These are phyloP conservation scores for Claviceps purpurea DNA, from an alignment of 2,329 filamentous ascomycete species.

Conservation along the genomic window DNA sequence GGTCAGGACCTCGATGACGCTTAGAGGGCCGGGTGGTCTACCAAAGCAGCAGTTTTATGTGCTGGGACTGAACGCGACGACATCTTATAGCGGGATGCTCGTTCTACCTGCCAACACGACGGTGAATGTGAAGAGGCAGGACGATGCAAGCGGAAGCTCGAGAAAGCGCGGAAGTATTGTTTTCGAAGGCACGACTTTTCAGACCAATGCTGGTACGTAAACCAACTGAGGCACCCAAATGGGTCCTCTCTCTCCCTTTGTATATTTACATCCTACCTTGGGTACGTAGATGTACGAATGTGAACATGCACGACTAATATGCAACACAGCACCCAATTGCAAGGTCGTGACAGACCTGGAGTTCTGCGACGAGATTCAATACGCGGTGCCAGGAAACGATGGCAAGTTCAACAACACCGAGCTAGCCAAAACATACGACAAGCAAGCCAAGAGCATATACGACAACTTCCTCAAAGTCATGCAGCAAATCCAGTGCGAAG, in stretches of 20 bases:
- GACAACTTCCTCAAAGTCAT: constrained; percentile 69
- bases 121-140: constrained; percentile 25
- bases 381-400: constrained; percentile 76
- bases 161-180: constrained; percentile 60
- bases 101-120: constrained; percentile 44
- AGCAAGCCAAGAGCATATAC: constrained; percentile 56
- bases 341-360: constrained; percentile 74
- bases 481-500: constrained; percentile 75
- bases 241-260: too few relatives aligned
- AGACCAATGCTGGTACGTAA: constrained; percentile 59
- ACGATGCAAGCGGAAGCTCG: constrained; percentile 9
- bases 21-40: constrained; percentile 47
- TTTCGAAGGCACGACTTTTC: constrained; percentile 58
- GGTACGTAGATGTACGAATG: too few relatives aligned
- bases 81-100: constrained; percentile 60
- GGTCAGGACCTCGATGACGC: constrained; percentile 53
- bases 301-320: not conserved
- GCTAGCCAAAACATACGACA: constrained; percentile 65
- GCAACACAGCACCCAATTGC: constrained; percentile 57
- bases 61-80: constrained; percentile 56
- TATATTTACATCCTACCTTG: too few relatives aligned
- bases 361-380: constrained; percentile 80
- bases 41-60: constrained; percentile 86
- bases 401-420: constrained; percentile 44
- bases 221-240: too few relatives aligned